Conservation (phyloP, 495 filamentous ascomycete genomes). For the Neurospora sp. region DNA sequence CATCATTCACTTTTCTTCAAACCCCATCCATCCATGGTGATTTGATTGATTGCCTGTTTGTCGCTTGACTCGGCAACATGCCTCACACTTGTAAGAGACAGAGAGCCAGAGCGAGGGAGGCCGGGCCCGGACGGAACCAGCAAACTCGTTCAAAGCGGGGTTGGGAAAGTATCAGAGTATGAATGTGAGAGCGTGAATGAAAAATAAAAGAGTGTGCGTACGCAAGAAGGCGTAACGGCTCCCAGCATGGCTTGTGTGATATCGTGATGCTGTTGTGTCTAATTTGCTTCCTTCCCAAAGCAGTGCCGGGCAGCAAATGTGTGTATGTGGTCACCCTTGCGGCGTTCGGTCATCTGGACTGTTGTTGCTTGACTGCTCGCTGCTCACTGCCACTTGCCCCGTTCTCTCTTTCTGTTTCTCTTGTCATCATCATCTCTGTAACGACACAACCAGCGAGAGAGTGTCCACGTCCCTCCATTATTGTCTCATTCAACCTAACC, state of each 20-base stretch:
- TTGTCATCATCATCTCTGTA: neutral
- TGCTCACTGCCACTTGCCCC: neutral
- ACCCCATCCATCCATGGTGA: neutral
- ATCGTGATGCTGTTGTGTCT: conserved; percentile 10
- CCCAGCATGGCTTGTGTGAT: conserved; percentile 14
- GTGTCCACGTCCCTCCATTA: neutral
- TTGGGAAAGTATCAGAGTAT: neutral
- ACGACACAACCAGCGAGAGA: neutral
- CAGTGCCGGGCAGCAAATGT: neutral
- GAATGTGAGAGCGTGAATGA: neutral
- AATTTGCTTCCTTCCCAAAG: conserved; percentile 2
- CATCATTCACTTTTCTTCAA: neutral
- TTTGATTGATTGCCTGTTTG: neutral
- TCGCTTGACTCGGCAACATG: neutral
- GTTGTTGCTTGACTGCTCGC: conserved; percentile 5
- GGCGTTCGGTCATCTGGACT: neutral
- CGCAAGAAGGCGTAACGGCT: conserved; percentile 5
- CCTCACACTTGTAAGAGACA: neutral
- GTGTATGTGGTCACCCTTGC: neutral
- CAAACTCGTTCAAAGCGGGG: neutral
- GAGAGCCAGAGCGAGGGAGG: neutral
- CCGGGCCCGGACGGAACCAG: neutral
- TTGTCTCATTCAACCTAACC: neutral
- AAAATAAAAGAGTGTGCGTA: neutral
- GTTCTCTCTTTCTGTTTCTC: conserved; percentile 1